Conservation (phyloP, 129 eudicot genomes). For the Centrapalus pauciflorus region DNA sequence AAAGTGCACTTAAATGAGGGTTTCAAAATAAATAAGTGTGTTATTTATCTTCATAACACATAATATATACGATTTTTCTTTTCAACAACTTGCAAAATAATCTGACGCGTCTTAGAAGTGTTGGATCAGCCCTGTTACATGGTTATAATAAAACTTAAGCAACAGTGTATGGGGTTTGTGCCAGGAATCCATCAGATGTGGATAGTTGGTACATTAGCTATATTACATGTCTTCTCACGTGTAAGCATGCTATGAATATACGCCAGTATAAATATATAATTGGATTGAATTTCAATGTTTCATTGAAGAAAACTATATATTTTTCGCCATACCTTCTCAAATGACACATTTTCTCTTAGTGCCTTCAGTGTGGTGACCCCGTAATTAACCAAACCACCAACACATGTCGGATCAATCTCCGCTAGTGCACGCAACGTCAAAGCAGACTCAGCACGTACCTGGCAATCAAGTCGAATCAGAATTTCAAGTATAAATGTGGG, state of each 20-base stretch:
- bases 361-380: constrained; percentile 84
- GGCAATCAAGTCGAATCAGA: constrained; percentile 3
- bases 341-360: constrained; percentile 71
- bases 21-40: background rate
- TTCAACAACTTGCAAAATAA: background rate
- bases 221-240: background rate
- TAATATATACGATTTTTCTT: background rate
- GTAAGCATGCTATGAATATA: background rate
- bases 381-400: constrained; percentile 93
- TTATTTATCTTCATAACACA: constrained; percentile 3
- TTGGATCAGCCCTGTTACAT: background rate
- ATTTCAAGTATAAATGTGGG: constrained; percentile 1
- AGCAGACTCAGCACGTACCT: constrained; percentile 97
- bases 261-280: too few relatives aligned
- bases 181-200: background rate
- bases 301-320: background rate
- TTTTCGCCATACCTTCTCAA: constrained; percentile 65
- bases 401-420: constrained; percentile 93
- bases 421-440: constrained; percentile 82
- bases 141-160: background rate
- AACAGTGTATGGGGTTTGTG: background rate
- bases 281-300: background rate
- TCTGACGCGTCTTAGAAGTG: background rate
- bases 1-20: background rate
- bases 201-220: background rate